phyloP scores from a whole-genome alignment of 1,139 yeast genomes.

The Yamadazyma spencermartinsiae region DNA sequence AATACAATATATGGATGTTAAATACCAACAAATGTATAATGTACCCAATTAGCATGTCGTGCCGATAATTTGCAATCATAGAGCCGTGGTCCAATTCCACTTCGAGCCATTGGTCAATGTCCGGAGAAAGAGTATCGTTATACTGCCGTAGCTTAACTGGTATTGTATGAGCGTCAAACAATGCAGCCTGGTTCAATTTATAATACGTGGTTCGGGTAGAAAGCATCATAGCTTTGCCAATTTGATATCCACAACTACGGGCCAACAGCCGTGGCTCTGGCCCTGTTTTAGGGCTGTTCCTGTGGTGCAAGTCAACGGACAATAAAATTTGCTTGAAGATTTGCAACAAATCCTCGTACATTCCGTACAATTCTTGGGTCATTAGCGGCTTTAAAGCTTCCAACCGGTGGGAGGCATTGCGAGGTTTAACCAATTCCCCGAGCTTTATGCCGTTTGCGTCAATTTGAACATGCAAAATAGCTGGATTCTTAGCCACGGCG shows the following conservation, averaged over 20 bases:
- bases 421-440: conserved; percentile 19
- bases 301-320: conserved; percentile 13
- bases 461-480: conserved; percentile 5
- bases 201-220: conserved; percentile 37
- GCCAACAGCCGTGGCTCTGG: conserved; percentile 20
- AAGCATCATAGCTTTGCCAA: conserved; percentile 36
- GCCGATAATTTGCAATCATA: conserved; percentile 22
- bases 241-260: conserved; percentile 27
- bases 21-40: conserved; percentile 33
- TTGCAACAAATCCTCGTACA: conserved; percentile 31
- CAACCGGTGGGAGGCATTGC: conserved; percentile 27
- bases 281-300: too few species aligned
- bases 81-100: conserved; percentile 25
- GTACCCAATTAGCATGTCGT: conserved; percentile 34
- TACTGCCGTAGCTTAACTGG: conserved; percentile 23
- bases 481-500: conserved; percentile 10
- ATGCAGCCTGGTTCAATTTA: conserved; percentile 29
- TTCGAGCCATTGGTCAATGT: conserved; percentile 41
- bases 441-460: not conserved
- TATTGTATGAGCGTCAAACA: conserved; percentile 34
- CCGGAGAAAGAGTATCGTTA: conserved; percentile 28
- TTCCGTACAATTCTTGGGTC: conserved; percentile 26
- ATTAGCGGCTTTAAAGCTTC: conserved; percentile 25
- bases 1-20: conserved; percentile 28
- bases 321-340: conserved; percentile 28